These are phyloP conservation scores for Nigrospora oryzae DNA, from an alignment of 2,329 filamentous ascomycete species.

Conservation along the genomic window DNA sequence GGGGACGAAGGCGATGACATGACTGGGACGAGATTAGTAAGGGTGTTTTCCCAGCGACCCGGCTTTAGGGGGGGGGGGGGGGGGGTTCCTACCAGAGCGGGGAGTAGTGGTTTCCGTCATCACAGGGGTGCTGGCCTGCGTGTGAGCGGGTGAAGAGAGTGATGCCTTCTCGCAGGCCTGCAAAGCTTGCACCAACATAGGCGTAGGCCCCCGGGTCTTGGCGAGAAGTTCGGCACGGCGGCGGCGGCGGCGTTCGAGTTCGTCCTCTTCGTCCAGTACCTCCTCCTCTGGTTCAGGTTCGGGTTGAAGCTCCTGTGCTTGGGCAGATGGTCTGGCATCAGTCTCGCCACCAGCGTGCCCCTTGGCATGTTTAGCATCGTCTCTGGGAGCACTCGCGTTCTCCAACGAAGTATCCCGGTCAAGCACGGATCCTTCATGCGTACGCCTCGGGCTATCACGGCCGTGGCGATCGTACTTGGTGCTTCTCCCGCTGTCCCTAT, in stretches of 20 bases:
- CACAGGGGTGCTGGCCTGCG: constrained; percentile 33
- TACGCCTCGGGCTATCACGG: constrained; percentile 31
- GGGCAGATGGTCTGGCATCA: constrained; percentile 11
- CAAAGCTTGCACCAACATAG: constrained; percentile 67
- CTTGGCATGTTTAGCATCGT: constrained; percentile 62
- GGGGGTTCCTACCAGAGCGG: constrained; percentile 40
- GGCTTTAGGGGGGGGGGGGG: not conserved
- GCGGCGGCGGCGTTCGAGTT: constrained; percentile 78
- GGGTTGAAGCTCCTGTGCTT: constrained; percentile 25
- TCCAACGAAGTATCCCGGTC: constrained; percentile 53
- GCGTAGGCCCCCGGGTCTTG: constrained; percentile 68
- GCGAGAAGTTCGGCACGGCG: constrained; percentile 78
- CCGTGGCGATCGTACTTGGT: constrained; percentile 35
- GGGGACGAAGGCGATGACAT: constrained; percentile 29
- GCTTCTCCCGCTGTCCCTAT: constrained; percentile 20
- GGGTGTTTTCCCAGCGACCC: constrained; percentile 5
- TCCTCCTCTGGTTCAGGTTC: constrained; percentile 43
- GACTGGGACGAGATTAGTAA: constrained; percentile 11
- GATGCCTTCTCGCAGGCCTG: constrained; percentile 52
- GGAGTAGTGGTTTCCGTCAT: constrained; percentile 32
- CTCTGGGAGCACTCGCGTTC: constrained; percentile 48
- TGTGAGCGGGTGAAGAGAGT: constrained; percentile 43
- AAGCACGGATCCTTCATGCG: constrained; percentile 51
- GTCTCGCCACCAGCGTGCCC: constrained; percentile 40
- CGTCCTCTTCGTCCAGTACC: constrained; percentile 69